Evolutionary conservation across 2,329 filamentous ascomycete species (phyloP), one percentile per base, ranked within the genome.

Genomic region (Hawksworthiomyces lignivorus): DNA sequence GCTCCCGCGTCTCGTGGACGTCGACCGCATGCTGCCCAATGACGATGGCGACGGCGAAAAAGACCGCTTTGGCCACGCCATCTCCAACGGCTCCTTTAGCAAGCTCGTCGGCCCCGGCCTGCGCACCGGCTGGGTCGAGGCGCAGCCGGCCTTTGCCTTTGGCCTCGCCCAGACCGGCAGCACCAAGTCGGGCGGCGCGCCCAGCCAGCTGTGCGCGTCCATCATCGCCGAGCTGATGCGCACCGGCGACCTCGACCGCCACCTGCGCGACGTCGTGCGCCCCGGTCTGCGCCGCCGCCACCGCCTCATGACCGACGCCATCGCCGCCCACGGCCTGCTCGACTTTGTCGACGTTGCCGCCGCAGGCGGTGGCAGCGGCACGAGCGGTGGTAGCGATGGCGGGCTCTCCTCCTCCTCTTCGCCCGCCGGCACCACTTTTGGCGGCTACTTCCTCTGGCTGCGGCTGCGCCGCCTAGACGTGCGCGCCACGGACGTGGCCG

Each of bases 371-470:
- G 24, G 43, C 1, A 47, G 41, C 2, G 46, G 46, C 7, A 19
- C 37, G 7, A 7, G 21, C 27, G 33, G 24, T 12, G 26, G 17
- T 33, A 10, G 26, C 34, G 4, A 5, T n/a, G n/a, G n/a, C n/a
- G n/a, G n/a, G n/a, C n/a, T n/a, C n/a, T 15, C 32, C 14, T 12
- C 22, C 10, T 14, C 39, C 8, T 9, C 60, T 2, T 58, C 64
- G 42, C 60, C 65, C 21, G 56, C 64, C 5, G 59, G 80, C 2
- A 60, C 72, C 42, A 55, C 22, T 83, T 83, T 81, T 15, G 88
- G 88, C 0, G 88, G 88, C 0, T 95, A 89, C 58, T 95, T 94
- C 57, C 66, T 94, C 39, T 95, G 87, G 87, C 62, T 94, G 21
- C 70, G 69, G 2, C 61, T 94, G 4, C 79, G 80, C 0, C 48